These are phyloP conservation scores for Neonectria faginata DNA, from an alignment of 2,329 filamentous ascomycete species.

Conservation along the genomic window DNA sequence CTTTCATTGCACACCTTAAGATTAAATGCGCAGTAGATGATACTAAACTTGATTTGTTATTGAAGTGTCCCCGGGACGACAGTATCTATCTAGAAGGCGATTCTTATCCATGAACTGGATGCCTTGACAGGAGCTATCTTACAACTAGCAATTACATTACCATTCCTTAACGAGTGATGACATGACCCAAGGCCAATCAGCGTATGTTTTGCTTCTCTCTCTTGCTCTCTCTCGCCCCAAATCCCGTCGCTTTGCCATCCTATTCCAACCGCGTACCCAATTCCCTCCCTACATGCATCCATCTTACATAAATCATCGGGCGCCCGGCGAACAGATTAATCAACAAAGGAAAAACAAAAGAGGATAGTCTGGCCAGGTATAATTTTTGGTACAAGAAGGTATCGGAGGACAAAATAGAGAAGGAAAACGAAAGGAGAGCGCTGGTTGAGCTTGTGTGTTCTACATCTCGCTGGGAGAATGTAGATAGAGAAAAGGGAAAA, in stretches of 20 bases:
- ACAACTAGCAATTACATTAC: background rate
- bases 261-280: background rate
- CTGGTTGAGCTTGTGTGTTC: slow-evolving; percentile 2
- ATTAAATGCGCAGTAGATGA: too few species aligned
- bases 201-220: background rate
- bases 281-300: background rate
- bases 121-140: background rate
- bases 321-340: slow-evolving; percentile 3
- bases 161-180: background rate
- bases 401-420: slow-evolving; percentile 30
- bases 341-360: slow-evolving; percentile 26
- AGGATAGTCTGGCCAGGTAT: slow-evolving; percentile 24
- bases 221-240: background rate
- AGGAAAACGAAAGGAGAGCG: slow-evolving; percentile 11
- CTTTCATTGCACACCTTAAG: too few species aligned
- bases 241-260: background rate
- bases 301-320: slow-evolving; percentile 14
- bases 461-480: slow-evolving; percentile 1
- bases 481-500: slow-evolving; percentile 3
- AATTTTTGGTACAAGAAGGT: slow-evolving; percentile 43
- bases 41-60: slow-evolving; percentile 1
- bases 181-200: background rate
- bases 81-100: slow-evolving; percentile 5
- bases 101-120: background rate
- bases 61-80: background rate